A percentile compares a stretch with the other conserved stretches of the same genome.
Evolutionary conservation across 1,139 yeast genomes (phyloP).

Genomic region (Kodamaea ohmeri): DNA sequence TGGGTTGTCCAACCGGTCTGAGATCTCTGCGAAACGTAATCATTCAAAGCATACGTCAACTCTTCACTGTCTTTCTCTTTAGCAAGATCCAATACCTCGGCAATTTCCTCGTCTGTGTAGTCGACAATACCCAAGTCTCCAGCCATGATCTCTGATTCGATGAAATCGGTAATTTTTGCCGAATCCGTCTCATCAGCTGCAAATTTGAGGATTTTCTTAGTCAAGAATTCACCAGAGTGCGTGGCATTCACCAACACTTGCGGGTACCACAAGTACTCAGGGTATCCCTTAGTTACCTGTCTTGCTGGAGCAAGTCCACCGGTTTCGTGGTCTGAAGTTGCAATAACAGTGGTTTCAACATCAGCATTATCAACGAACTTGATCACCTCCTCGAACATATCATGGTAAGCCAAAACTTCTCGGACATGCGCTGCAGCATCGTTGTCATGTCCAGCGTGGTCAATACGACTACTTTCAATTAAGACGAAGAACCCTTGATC

Average conservation of each 20-base stretch:
- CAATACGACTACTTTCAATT: conserved; percentile 28
- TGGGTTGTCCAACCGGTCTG: conserved; percentile 31
- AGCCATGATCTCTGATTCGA: conserved; percentile 17
- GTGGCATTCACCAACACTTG: conserved; percentile 23
- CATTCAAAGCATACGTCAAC: conserved; percentile 29
- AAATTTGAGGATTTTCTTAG: conserved; percentile 16
- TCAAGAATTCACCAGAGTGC: conserved; percentile 27
- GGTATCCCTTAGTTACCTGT: conserved; percentile 51
- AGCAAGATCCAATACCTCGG: conserved; percentile 10
- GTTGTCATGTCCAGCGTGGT: conserved; percentile 30
- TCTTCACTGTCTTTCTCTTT: conserved; percentile 8
- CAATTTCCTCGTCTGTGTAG: conserved; percentile 18
- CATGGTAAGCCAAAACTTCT: conserved; percentile 42
- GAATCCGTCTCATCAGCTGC: conserved; percentile 6
- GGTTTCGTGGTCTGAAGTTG: conserved; percentile 30
- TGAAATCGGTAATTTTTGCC: conserved; percentile 13
- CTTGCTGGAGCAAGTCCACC: conserved; percentile 54
- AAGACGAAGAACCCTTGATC: conserved; percentile 27
- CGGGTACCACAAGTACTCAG: conserved; percentile 26
- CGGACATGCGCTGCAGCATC: conserved; percentile 36
- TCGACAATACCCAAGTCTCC: conserved; percentile 23
- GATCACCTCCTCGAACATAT: conserved; percentile 25
- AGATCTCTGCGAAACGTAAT: conserved; percentile 23
- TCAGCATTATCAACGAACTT: conserved; percentile 22
- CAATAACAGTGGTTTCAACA: conserved; percentile 24